These are phyloP conservation scores for Eimeria tenella DNA, from an alignment of 169 alveolate genomes.

Conservation along the genomic window DNA sequence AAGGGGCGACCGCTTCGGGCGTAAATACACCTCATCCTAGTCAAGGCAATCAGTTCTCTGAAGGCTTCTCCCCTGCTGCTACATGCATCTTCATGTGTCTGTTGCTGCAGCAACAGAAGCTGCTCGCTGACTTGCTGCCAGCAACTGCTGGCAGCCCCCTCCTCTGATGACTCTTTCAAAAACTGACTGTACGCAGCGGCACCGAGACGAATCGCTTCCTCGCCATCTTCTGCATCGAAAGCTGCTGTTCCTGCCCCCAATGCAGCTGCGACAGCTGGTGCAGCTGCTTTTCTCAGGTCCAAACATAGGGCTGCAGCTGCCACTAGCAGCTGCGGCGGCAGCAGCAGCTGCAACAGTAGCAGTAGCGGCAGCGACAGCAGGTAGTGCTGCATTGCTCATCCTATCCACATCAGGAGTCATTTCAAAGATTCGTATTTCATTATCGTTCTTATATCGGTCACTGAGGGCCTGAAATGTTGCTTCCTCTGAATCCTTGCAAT, in stretches of 20 bases:
- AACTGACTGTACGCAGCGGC: constrained; percentile 31
- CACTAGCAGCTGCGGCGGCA: not conserved
- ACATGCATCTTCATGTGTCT: constrained; percentile 69
- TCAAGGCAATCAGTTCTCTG: constrained; percentile 70
- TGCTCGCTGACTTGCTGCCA: constrained; percentile 64
- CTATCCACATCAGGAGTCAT: not conserved
- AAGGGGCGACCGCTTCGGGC: constrained; percentile 65
- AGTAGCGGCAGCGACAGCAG: constrained; percentile 8
- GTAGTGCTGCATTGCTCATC: constrained; percentile 11
- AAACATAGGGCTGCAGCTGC: not conserved
- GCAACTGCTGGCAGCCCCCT: constrained; percentile 46
- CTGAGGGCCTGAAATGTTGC: too few relatives aligned
- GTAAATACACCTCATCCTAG: constrained; percentile 70
- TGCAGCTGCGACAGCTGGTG: not conserved
- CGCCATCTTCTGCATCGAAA: not conserved
- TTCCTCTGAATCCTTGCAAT: too few relatives aligned
- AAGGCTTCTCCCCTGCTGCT: constrained; percentile 75
- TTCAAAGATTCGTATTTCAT: not conserved
- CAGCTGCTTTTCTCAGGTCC: not conserved
- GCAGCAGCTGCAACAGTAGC: constrained; percentile 14
- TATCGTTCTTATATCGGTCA: too few relatives aligned
- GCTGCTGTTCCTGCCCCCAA: not conserved
- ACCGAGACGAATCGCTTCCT: constrained; percentile 4
- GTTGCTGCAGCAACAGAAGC: constrained; percentile 47
- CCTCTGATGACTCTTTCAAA: not conserved